Evolutionary conservation across 805 yeast genomes (phyloP).

Genomic region (Candida adriatica): DNA sequence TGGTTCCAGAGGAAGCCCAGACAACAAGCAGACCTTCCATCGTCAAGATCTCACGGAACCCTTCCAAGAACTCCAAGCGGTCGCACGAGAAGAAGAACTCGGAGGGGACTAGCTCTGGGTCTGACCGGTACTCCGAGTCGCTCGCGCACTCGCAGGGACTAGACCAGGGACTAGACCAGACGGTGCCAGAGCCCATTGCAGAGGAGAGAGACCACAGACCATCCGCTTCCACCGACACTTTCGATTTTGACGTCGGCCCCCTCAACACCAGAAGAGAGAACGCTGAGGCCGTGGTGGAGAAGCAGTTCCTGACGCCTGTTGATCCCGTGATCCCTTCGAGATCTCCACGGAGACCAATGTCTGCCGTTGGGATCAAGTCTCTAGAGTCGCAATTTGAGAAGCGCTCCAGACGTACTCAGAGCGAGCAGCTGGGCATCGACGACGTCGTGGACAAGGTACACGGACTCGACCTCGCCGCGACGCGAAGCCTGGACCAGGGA

Average conservation of each 20-base stretch:
- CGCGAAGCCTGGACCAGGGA: too few relatives aligned
- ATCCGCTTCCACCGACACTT: slow-evolving; percentile 14
- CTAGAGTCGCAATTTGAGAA: slow-evolving; percentile 2
- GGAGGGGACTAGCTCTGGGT: slow-evolving; percentile 4
- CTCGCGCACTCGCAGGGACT: slow-evolving; percentile 5
- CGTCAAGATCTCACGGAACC: slow-evolving; percentile 12
- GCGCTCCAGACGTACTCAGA: slow-evolving; percentile 8
- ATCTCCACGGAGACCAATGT: slow-evolving; percentile 24
- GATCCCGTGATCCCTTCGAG: slow-evolving; percentile 23
- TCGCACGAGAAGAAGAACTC: slow-evolving; percentile 8
- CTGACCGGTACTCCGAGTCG: slow-evolving; percentile 10
- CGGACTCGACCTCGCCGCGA: neutral
- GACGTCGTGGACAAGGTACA: neutral
- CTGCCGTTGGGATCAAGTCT: slow-evolving; percentile 6
- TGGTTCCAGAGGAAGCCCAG: slow-evolving; percentile 6
- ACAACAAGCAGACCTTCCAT: slow-evolving; percentile 13
- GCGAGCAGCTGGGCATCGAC: slow-evolving; percentile 4
- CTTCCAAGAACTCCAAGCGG: slow-evolving; percentile 4
- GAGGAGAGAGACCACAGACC: slow-evolving; percentile 4
- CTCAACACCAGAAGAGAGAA: slow-evolving; percentile 14
- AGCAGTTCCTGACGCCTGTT: slow-evolving; percentile 8
- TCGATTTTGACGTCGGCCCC: slow-evolving; percentile 19
- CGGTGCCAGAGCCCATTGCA: slow-evolving; percentile 4
- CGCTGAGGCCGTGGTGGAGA: slow-evolving; percentile 6
- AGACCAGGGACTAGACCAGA: slow-evolving; percentile 10